A percentile compares a stretch with the other conserved stretches of the same genome.
Evolutionary conservation across 176 grass and related monocot species (phyloP).

Genomic region (Ensete glaucum): DNA sequence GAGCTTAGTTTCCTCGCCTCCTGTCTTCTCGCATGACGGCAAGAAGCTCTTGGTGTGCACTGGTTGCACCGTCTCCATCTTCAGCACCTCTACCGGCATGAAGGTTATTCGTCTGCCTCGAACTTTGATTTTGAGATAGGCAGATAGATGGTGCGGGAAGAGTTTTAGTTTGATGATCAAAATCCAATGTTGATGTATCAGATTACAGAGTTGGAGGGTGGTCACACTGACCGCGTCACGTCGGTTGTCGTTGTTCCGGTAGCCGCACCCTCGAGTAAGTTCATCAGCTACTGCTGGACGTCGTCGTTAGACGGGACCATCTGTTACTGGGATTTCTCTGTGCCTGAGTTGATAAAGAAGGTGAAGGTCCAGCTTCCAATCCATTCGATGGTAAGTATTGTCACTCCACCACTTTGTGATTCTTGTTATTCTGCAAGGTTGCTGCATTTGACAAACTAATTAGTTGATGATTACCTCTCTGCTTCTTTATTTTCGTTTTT

Average conservation of each 20-base stretch:
- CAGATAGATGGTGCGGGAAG: neutral
- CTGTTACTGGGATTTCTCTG: slow-evolving; percentile 63
- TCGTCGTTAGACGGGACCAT: slow-evolving; percentile 65
- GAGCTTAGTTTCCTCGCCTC: slow-evolving; percentile 65
- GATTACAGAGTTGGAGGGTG: slow-evolving; percentile 82
- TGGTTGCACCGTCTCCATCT: slow-evolving; percentile 65
- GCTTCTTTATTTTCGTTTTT: too few species aligned
- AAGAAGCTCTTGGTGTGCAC: slow-evolving; percentile 63
- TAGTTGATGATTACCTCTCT: too few species aligned
- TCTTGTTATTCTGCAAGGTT: neutral
- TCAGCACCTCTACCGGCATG: slow-evolving; percentile 71
- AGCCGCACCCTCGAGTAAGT: slow-evolving; percentile 22
- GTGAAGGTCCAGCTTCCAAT: slow-evolving; percentile 58
- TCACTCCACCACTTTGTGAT: neutral
- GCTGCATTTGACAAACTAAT: too few species aligned
- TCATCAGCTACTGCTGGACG: slow-evolving; percentile 67
- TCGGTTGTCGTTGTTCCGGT: slow-evolving; percentile 43
- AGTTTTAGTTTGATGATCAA: neutral
- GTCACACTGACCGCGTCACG: slow-evolving; percentile 69
- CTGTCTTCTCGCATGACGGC: slow-evolving; percentile 71
- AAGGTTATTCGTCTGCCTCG: slow-evolving; percentile 20
- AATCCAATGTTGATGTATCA: slow-evolving; percentile 12
- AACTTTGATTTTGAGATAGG: neutral
- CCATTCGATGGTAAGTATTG: slow-evolving; percentile 59
- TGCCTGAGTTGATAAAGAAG: slow-evolving; percentile 51